These are phyloP conservation scores for Meripilus lineatus DNA, from an alignment of 1,284 basidiomycete genomes.

Conservation along the genomic window DNA sequence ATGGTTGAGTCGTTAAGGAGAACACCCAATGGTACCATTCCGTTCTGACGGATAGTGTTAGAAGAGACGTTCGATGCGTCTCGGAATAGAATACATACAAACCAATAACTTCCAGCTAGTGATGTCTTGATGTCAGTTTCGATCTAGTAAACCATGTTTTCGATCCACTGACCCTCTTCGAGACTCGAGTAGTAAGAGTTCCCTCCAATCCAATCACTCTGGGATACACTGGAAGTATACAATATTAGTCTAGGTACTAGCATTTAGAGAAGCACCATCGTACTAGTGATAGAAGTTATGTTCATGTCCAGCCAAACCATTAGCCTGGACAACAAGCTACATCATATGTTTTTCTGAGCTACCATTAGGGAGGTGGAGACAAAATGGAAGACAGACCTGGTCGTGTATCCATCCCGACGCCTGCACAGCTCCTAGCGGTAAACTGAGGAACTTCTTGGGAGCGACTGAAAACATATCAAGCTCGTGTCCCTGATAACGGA, in stretches of 20 bases:
- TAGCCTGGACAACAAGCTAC: slow-evolving; percentile 46
- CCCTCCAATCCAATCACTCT: slow-evolving; percentile 53
- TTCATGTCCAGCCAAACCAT: slow-evolving; percentile 50
- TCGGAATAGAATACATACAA: slow-evolving; percentile 34
- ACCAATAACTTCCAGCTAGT: slow-evolving; percentile 55
- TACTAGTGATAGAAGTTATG: slow-evolving; percentile 55
- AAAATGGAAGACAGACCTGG: slow-evolving; percentile 31
- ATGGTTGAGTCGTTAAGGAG: slow-evolving; percentile 41
- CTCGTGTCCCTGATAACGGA: not conserved
- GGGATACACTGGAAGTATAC: slow-evolving; percentile 33
- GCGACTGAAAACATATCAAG: slow-evolving; percentile 35
- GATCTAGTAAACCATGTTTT: not conserved
- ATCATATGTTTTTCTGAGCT: not conserved
- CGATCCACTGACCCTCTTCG: slow-evolving; percentile 51
- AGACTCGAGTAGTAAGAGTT: slow-evolving; percentile 45
- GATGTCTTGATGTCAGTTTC: not conserved
- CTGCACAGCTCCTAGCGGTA: slow-evolving; percentile 44
- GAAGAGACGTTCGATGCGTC: not conserved
- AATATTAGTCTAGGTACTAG: not conserved
- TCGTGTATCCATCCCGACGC: slow-evolving; percentile 51
- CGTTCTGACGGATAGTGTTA: slow-evolving; percentile 34
- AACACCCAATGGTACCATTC: slow-evolving; percentile 47
- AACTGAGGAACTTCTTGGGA: slow-evolving; percentile 43
- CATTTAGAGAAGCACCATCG: slow-evolving; percentile 12
- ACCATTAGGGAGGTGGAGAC: not conserved